These are phyloP conservation scores for Agrocybe pediades DNA, from an alignment of 768 basidiomycete species.

Conservation along the genomic window DNA sequence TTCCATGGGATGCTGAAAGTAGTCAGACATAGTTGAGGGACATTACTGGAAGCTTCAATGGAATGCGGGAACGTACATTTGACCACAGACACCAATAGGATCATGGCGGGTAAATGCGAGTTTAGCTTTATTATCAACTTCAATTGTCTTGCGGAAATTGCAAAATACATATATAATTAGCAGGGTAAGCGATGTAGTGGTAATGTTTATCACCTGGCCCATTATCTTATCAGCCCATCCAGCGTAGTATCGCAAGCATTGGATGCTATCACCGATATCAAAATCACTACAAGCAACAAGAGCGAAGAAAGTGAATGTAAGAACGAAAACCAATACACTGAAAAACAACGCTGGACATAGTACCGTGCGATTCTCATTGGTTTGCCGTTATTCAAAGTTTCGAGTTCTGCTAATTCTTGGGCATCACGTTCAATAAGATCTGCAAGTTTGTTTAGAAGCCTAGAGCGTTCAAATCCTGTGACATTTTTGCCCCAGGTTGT, in stretches of 20 bases:
- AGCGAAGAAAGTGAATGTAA: not conserved
- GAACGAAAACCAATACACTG: no score
- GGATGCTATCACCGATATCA: slow-evolving; percentile 78
- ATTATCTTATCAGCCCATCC: slow-evolving; percentile 95
- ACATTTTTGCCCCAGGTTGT: slow-evolving; percentile 90
- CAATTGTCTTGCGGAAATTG: slow-evolving; percentile 59
- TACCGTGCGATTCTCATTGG: slow-evolving; percentile 59
- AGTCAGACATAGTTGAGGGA: slow-evolving; percentile 7
- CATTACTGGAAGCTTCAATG: not conserved
- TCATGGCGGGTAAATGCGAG: slow-evolving; percentile 86
- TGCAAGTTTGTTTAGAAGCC: slow-evolving; percentile 82
- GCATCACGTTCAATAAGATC: slow-evolving; percentile 88
- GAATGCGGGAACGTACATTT: slow-evolving; percentile 63
- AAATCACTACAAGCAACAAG: slow-evolving; percentile 53
- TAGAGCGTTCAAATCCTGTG: slow-evolving; percentile 80
- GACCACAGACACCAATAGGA: slow-evolving; percentile 93
- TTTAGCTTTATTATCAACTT: slow-evolving; percentile 79
- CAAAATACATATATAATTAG: slow-evolving; percentile 1
- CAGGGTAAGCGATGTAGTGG: not conserved
- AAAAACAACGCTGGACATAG: no score
- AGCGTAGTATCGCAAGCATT: slow-evolving; percentile 88
- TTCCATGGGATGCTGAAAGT: slow-evolving; percentile 84
- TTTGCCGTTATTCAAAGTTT: slow-evolving; percentile 90
- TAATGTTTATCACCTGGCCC: slow-evolving; percentile 61
- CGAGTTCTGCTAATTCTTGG: slow-evolving; percentile 81